Evolutionary conservation across 176 grass and related monocot species (phyloP), one percentile per base, ranked within the genome.

Genomic region (Pontederia crassipes): DNA sequence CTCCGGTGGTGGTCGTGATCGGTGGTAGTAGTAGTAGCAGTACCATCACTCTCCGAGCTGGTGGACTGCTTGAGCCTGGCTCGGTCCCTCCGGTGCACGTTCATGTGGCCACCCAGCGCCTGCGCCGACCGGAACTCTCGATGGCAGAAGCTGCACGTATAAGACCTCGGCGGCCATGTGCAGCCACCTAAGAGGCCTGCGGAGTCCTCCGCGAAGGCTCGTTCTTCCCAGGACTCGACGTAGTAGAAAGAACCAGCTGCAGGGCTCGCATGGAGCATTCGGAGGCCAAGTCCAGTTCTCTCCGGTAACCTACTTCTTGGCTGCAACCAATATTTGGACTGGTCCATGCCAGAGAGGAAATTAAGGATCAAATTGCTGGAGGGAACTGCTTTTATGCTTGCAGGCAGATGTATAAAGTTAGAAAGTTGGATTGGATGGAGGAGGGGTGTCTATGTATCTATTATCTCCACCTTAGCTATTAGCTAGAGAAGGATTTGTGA

Each of bases 51-150:
- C 7, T 29, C 14, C 17, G 54, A 54, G 54, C 40, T 70, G 10
- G 45, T 26, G 8, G 53, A 53, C 52, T 61, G 69, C 15, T 72
- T 61, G 27, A 72, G 56, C 47, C 69, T 52, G 1, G 69, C 69
- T 9, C 69, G 69, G 35, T 72, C 69, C 8, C 69, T 58, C 15
- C 69, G 69, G 57, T 72, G 69, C 46, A 61, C 56, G 13, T 72
- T 72, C 69, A 72, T 72, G 57, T 72, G 69, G 46, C 69, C 69
- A 4, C 69, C 69, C 26, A 72, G 57, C 1, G 69, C 69, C 32
- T 72, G 69, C 9, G 69, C 69, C 4, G 57, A 72, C 27, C 56
- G 56, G 48, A 72, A 72, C n/a, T 72, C 69, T 8, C 69, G 48
- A 3, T 46, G 8, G 57, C 69, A 72, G 24, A 72, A 72, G 57